Base-by-base conservation (phyloP, 768 basidiomycete species). In the Collybia sordida region DNA sequence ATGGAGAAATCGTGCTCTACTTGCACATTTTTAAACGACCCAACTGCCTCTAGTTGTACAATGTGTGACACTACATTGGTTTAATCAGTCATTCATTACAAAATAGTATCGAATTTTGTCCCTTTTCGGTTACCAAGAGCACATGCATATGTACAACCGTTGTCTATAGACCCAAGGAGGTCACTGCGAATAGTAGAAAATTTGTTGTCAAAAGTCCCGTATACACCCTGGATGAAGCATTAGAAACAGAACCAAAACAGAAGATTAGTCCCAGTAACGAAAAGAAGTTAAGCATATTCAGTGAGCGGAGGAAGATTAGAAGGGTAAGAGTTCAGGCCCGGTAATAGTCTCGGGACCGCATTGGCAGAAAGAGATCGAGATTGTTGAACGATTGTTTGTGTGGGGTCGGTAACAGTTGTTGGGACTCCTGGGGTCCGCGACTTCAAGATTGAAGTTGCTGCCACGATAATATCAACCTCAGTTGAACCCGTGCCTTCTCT, bases 401-500 rank as follows among this genome's bases (percentile, higher is more conserved):
- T 38, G 23, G 67, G 59, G 28, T 58, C 55, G 22, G 63, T 54
- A 28, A 49, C 21, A n/a, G 49, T 45, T 53, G 56, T 53, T 44
- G 58, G 53, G 47, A 57, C 62, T 44, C 50, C 57, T 25, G 73
- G 65, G 44, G 72, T 70, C 49, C 72, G 69, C 24, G 73, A 68
- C 59, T 72, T 77, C 21, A 79, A 65, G 49, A 79, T 75, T 9
- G 73, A 74, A 25, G 75, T 75, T 35, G 89, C 88, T 3, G 88
- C 83, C 59, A 87, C 83, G 59, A 91, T 76, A 56, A 91, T 88
- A 58, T 91, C 88, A 45, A 92, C 85, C 59, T 90, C 90, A 47
- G 83, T 88, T 28, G 87, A 86, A 36, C 78, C 66, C 14, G 83
- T 80, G 24, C 88, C 87, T 35, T 83, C 82, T 63, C 85, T 81